phyloP scores from a whole-genome alignment of 2,329 filamentous ascomycete genomes.

The Scopulariopsis brevicaulis region DNA sequence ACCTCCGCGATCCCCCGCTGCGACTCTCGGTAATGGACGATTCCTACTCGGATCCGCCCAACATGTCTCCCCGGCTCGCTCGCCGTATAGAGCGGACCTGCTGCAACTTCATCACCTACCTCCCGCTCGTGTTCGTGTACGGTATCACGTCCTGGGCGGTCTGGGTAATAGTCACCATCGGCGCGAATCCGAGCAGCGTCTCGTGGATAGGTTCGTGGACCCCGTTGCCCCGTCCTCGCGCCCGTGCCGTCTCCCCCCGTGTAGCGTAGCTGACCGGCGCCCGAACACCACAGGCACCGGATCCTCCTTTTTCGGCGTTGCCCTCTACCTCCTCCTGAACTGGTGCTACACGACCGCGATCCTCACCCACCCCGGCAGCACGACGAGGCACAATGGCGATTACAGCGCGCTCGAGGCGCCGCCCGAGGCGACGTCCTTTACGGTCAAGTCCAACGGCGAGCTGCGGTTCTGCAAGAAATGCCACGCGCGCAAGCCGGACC shows the following conservation, averaged over 20 bases:
- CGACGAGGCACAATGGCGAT: conserved; percentile 44
- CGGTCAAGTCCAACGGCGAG: conserved; percentile 84
- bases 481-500: conserved; percentile 86
- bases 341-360: conserved; percentile 88
- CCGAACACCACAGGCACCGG: conserved; percentile 29
- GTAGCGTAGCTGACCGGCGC: not conserved
- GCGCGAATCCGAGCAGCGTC: conserved; percentile 39
- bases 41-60: conserved; percentile 19
- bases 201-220: conserved; percentile 44
- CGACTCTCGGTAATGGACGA: conserved; percentile 3
- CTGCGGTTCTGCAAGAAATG: conserved; percentile 96
- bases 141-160: conserved; percentile 84
- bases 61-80: conserved; percentile 51
- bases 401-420: conserved; percentile 57
- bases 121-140: conserved; percentile 85
- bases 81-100: conserved; percentile 70
- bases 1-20: not conserved
- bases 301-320: conserved; percentile 51
- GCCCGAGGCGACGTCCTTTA: conserved; percentile 58
- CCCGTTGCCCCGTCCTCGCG: not conserved
- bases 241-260: not conserved
- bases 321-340: conserved; percentile 70
- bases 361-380: conserved; percentile 78
- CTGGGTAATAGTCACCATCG: conserved; percentile 74
- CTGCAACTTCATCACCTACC: conserved; percentile 68